These are phyloP conservation scores for Neonectria sp. DNA, from an alignment of 2,329 filamentous ascomycete genomes.

Conservation along the genomic window DNA sequence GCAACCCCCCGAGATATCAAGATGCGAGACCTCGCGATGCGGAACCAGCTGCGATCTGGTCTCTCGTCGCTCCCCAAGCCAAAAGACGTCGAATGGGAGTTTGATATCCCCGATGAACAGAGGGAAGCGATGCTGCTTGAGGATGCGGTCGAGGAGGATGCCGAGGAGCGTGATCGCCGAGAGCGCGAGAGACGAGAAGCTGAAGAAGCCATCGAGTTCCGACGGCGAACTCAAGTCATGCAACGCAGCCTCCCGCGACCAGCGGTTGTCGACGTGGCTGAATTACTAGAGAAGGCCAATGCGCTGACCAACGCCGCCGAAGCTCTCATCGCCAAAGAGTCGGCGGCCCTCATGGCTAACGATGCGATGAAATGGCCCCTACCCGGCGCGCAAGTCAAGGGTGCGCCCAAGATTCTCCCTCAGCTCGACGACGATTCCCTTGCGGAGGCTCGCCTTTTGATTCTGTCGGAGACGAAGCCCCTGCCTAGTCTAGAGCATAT, in stretches of 20 bases:
- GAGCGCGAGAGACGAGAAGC: constrained; percentile 82
- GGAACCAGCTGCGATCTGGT: constrained; percentile 77
- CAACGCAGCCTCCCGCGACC: constrained; percentile 88
- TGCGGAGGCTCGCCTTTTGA: constrained; percentile 81
- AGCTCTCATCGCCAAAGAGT: constrained; percentile 81
- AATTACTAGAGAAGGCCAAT: constrained; percentile 75
- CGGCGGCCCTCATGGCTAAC: constrained; percentile 83
- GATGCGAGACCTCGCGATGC: constrained; percentile 77
- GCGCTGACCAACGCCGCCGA: constrained; percentile 75
- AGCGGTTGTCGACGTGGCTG: constrained; percentile 77
- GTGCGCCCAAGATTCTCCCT: constrained; percentile 72
- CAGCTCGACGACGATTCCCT: constrained; percentile 80
- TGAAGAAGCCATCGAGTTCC: constrained; percentile 83
- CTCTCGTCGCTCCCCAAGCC: constrained; percentile 91
- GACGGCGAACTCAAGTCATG: constrained; percentile 90
- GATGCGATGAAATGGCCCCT: constrained; percentile 84
- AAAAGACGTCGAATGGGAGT: constrained; percentile 94
- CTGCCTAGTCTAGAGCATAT: constrained; percentile 66
- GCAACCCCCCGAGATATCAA: constrained; percentile 85
- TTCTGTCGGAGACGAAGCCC: constrained; percentile 78
- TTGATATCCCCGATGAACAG: constrained; percentile 90
- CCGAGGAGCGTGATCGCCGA: constrained; percentile 83
- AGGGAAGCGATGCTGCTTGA: constrained; percentile 67
- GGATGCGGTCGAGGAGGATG: constrained; percentile 69
- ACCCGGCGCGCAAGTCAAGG: constrained; percentile 76